Conservation (phyloP, 2,329 filamentous ascomycete genomes). For the Curvularia hawaiiensis region DNA sequence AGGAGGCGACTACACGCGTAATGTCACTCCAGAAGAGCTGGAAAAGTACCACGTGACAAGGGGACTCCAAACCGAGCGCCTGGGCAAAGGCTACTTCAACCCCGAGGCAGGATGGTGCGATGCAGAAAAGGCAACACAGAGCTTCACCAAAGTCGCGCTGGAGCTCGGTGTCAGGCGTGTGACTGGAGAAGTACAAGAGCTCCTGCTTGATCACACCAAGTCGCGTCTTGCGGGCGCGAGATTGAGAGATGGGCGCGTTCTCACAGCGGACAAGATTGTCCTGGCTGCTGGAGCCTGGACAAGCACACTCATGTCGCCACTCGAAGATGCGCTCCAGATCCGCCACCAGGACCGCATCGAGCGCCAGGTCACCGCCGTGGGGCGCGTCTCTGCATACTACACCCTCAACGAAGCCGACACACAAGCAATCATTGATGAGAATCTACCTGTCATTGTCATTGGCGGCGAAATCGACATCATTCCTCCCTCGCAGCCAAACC, state of each 20-base stretch:
- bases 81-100: slow-evolving; percentile 55
- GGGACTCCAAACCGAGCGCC: slow-evolving; percentile 29
- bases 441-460: slow-evolving; percentile 60
- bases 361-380: slow-evolving; percentile 62
- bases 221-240: slow-evolving; percentile 51
- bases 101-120: slow-evolving; percentile 60
- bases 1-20: slow-evolving; percentile 48
- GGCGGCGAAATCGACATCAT: slow-evolving; percentile 55
- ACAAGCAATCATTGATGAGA: slow-evolving; percentile 51
- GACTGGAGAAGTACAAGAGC: slow-evolving; percentile 50
- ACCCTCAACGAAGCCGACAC: slow-evolving; percentile 57
- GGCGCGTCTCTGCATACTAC: slow-evolving; percentile 64
- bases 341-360: slow-evolving; percentile 55
- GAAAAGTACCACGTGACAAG: slow-evolving; percentile 49
- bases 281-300: slow-evolving; percentile 64
- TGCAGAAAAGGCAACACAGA: slow-evolving; percentile 53
- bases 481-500: slow-evolving; percentile 54
- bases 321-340: slow-evolving; percentile 52
- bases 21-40: slow-evolving; percentile 45
- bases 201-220: slow-evolving; percentile 49
- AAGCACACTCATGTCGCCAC: slow-evolving; percentile 57
- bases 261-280: slow-evolving; percentile 60
- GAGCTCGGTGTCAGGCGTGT: slow-evolving; percentile 53
- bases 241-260: slow-evolving; percentile 53
- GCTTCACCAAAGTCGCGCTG: slow-evolving; percentile 53